Evolutionary conservation across 1,284 basidiomycete genomes (phyloP).

Genomic region (Kwoniella shivajii): DNA sequence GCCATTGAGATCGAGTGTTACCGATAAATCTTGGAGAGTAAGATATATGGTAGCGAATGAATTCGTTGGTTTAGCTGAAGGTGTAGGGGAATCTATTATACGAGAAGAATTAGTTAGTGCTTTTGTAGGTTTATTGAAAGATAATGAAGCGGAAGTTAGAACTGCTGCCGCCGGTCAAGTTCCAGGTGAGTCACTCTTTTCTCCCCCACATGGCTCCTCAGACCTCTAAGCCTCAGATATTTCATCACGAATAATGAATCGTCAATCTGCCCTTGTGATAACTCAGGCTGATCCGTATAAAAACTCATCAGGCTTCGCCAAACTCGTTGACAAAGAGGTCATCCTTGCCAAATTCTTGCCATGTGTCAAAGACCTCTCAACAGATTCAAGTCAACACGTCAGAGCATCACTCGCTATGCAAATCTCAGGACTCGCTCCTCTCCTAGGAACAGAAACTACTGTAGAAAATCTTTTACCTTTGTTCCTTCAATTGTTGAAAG

Average conservation of each 20-base stretch:
- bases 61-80: slow-evolving; percentile 90
- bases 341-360: slow-evolving; percentile 92
- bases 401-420: slow-evolving; percentile 95
- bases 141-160: slow-evolving; percentile 98
- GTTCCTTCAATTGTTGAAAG: slow-evolving; percentile 95
- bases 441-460: slow-evolving; percentile 91
- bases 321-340: slow-evolving; percentile 89
- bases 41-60: slow-evolving; percentile 99
- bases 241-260: too few species aligned
- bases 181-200: slow-evolving; percentile 83
- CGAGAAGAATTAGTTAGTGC: slow-evolving; percentile 92
- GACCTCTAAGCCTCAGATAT: too few species aligned
- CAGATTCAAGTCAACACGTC: slow-evolving; percentile 95
- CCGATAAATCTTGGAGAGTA: slow-evolving; percentile 98
- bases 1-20: slow-evolving; percentile 81
- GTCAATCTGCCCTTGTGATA: neutral
- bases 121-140: slow-evolving; percentile 92
- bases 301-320: slow-evolving; percentile 75
- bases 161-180: slow-evolving; percentile 96
- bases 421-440: slow-evolving; percentile 94
- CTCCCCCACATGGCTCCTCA: too few species aligned
- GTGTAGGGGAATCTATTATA: slow-evolving; percentile 86
- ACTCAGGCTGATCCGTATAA: neutral
- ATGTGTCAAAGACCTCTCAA: slow-evolving; percentile 93
- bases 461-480: slow-evolving; percentile 96